These are phyloP conservation scores for Dimargaris xerosporica DNA, from an alignment of 192 early-diverging fungal species.

Conservation along the genomic window DNA sequence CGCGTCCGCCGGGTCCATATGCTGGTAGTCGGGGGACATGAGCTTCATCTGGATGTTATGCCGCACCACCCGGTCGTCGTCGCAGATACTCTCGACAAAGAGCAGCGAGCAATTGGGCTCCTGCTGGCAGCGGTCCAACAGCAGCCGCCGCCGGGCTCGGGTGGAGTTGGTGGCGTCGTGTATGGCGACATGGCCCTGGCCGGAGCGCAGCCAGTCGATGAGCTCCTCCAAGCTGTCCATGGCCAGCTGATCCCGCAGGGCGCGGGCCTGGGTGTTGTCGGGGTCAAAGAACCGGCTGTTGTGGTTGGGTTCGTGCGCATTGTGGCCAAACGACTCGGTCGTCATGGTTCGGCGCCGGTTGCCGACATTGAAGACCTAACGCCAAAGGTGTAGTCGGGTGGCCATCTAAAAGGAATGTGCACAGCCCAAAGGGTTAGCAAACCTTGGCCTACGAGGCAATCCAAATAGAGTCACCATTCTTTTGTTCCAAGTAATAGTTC, in stretches of 20 bases:
- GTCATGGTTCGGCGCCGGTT: conserved; percentile 52
- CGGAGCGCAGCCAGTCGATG: conserved; percentile 73
- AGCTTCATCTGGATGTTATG: conserved; percentile 82
- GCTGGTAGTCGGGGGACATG: conserved; percentile 84
- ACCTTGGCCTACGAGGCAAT: too few relatives aligned
- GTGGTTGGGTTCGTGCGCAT: conserved; percentile 33
- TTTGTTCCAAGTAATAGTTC: too few relatives aligned
- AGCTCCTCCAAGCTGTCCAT: conserved; percentile 85
- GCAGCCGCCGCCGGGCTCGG: conserved; percentile 47
- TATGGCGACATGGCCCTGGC: conserved; percentile 72
- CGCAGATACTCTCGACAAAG: conserved; percentile 76
- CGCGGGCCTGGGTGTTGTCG: conserved; percentile 56
- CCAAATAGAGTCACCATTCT: too few relatives aligned
- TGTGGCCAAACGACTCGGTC: neutral
- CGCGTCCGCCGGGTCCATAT: conserved; percentile 66
- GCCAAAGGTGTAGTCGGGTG: too few relatives aligned
- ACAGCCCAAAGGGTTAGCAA: too few relatives aligned
- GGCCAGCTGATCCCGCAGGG: conserved; percentile 73
- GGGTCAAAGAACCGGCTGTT: conserved; percentile 90
- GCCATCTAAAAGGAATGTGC: too few relatives aligned
- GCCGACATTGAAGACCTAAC: conserved; percentile 79
- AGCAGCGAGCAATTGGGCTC: conserved; percentile 52
- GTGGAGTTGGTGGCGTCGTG: conserved; percentile 97
- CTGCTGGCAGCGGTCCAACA: conserved; percentile 39
- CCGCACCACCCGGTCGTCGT: conserved; percentile 46